Conservation (phyloP, 345 rosid genomes). For the Eucalyptus brandiana region DNA sequence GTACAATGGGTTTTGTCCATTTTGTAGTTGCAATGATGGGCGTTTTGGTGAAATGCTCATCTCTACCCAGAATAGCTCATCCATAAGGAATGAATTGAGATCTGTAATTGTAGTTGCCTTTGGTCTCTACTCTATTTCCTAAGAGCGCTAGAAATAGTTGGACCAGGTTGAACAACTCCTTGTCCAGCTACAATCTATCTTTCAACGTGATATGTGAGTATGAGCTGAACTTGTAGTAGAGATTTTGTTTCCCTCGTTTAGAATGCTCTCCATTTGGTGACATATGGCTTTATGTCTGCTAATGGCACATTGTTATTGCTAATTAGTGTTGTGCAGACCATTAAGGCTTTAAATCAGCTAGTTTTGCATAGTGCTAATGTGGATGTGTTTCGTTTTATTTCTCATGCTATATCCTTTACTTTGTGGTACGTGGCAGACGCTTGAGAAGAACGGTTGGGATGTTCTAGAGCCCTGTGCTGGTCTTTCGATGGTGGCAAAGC, state of each 20-base stretch:
- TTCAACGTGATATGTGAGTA: neutral
- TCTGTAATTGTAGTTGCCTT: neutral
- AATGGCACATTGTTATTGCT: neutral
- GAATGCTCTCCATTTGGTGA: neutral
- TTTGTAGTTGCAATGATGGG: neutral
- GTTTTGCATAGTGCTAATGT: neutral
- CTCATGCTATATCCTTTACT: neutral
- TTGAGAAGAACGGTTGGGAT: slow-evolving; percentile 88
- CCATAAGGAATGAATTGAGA: neutral
- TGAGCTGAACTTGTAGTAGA: neutral
- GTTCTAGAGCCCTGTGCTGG: slow-evolving; percentile 58
- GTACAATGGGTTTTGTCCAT: neutral
- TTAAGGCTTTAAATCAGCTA: neutral
- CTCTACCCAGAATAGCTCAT: neutral
- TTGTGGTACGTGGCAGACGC: slow-evolving; percentile 19
- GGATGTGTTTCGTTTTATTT: neutral
- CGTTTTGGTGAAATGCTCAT: neutral
- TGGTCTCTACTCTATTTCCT: neutral
- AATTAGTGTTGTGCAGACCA: neutral
- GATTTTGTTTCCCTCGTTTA: neutral
- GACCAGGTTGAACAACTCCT: neutral
- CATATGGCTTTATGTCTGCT: neutral
- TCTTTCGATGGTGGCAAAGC: slow-evolving; percentile 83
- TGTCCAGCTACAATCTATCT: neutral
- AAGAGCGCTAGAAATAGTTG: neutral